phyloP scores from a whole-genome alignment of 768 basidiomycete species.

The Lentinus brumalis region DNA sequence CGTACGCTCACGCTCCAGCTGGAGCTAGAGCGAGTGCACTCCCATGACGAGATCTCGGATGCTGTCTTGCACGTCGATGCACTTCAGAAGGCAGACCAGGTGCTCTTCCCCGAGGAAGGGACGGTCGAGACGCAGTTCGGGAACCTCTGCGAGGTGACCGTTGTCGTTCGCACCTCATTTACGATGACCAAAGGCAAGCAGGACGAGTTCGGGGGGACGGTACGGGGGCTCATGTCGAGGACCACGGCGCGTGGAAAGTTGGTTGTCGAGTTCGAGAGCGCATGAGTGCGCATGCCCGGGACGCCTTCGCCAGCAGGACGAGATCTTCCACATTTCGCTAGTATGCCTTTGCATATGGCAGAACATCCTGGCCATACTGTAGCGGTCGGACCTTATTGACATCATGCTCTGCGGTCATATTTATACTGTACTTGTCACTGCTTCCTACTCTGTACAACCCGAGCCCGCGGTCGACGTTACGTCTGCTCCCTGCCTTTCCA shows the following conservation, averaged over 20 bases:
- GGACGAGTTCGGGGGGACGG: background rate
- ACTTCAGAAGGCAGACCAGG: background rate
- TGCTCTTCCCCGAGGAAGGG: background rate
- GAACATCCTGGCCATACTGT: too few species aligned
- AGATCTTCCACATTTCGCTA: too few species aligned
- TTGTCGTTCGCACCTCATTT: background rate
- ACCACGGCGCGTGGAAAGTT: background rate
- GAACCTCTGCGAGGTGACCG: background rate
- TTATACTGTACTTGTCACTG: too few species aligned
- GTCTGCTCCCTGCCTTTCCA: conserved; percentile 40
- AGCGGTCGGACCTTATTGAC: too few species aligned
- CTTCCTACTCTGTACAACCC: too few species aligned
- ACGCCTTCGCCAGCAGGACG: too few species aligned
- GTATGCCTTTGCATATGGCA: too few species aligned
- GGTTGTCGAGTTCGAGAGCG: background rate
- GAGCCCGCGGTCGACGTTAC: too few species aligned
- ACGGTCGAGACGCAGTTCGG: background rate
- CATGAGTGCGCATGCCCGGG: too few species aligned
- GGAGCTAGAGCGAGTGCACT: background rate
- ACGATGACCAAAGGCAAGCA: background rate
- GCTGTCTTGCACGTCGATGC: background rate
- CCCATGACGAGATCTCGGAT: background rate
- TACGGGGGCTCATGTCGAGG: background rate
- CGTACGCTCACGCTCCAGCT: background rate
- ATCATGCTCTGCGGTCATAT: too few species aligned